phyloP scores from a whole-genome alignment of 208 protist species.

The Lotmaria passim region DNA sequence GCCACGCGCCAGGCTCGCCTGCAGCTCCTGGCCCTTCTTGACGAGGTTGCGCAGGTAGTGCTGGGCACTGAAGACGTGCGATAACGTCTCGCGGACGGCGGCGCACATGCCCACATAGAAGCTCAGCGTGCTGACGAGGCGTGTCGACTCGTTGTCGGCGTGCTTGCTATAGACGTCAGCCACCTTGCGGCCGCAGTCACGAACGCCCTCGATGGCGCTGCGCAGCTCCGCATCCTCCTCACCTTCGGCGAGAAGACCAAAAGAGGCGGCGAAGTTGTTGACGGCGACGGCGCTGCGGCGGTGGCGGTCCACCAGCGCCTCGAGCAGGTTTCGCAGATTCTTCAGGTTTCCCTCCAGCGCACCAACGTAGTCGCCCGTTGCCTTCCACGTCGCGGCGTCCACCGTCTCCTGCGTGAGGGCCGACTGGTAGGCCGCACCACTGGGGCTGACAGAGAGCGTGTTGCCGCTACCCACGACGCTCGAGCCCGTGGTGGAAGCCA shows the following conservation, averaged over 20 bases:
- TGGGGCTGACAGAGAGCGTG: conserved; percentile 4
- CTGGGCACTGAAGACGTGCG: conserved; percentile 42
- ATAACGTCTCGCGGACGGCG: conserved; percentile 69
- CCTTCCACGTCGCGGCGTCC: conserved; percentile 38
- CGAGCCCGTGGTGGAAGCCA: conserved; percentile 1
- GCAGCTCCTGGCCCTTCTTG: conserved; percentile 33
- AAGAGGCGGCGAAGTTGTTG: conserved; percentile 35
- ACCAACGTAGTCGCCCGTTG: conserved; percentile 31
- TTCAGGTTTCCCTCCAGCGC: conserved; percentile 35
- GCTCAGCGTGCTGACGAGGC: conserved; percentile 82
- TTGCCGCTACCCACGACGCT: not conserved
- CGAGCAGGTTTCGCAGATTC: conserved; percentile 33
- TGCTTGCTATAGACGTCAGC: conserved; percentile 62
- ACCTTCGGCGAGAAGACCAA: conserved; percentile 40
- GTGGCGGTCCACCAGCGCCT: conserved; percentile 35
- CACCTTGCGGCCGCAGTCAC: conserved; percentile 65
- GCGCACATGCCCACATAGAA: conserved; percentile 88
- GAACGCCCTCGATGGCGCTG: conserved; percentile 55
- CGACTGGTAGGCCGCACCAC: conserved; percentile 29
- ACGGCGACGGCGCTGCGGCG: conserved; percentile 27
- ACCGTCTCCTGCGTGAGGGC: conserved; percentile 34
- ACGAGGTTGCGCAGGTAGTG: conserved; percentile 43
- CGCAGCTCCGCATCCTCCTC: conserved; percentile 63
- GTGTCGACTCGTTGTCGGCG: conserved; percentile 64
- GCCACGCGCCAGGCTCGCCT: conserved; percentile 31